Evolutionary conservation across 805 yeast species (phyloP), one percentile per base, ranked within the genome.

Genomic region (Teunomyces funiuensis): DNA sequence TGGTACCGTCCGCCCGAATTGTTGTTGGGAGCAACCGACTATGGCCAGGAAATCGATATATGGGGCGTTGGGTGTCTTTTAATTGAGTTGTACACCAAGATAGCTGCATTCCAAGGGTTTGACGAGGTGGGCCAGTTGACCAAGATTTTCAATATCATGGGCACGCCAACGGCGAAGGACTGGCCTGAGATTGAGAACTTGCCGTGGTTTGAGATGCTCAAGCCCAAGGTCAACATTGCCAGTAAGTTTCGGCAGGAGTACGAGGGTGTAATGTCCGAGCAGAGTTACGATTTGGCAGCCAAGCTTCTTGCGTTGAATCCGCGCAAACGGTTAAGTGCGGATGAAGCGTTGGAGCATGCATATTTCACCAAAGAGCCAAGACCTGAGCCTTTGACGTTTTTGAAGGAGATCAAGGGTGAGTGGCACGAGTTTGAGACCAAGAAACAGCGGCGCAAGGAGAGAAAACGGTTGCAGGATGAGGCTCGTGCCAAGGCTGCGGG

Each of bases 1-100:
- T 93, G 99, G 99, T 91, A 93, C 61, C 76, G 99, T 44, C 99
- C 99, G 1, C 98, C 98, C 0, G 99, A 91, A 61, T 73, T 93
- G 23, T 67, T 93, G 28, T 63, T 93, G 43, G 99, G 99, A 1
- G 82, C 96, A 0, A 90, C 98, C 0, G 83, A 82, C 44, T 93
- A 93, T 63, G 93, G 90, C 0, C 67, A 88, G 29, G 96, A 87
- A 53, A 93, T 93, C 7, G 99, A 93, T 58, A 82, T 88, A 51
- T 93, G 99, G 99, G 97, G 98, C 0, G 82, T 88, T 46, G 99
- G 99, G 2, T 93, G 98, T 66, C 69, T 93, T 18, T 67, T 93
- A 45, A 76, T 88, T 19, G 98, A 93, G 60, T 61, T 93, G 28
- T 88, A 87, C 55, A 77, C 83, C 1, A 77, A 82, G 49, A 65